These are phyloP conservation scores for Choanephora cucurbitarum DNA, from an alignment of 371 early-diverging fungal species.

Conservation along the genomic window DNA sequence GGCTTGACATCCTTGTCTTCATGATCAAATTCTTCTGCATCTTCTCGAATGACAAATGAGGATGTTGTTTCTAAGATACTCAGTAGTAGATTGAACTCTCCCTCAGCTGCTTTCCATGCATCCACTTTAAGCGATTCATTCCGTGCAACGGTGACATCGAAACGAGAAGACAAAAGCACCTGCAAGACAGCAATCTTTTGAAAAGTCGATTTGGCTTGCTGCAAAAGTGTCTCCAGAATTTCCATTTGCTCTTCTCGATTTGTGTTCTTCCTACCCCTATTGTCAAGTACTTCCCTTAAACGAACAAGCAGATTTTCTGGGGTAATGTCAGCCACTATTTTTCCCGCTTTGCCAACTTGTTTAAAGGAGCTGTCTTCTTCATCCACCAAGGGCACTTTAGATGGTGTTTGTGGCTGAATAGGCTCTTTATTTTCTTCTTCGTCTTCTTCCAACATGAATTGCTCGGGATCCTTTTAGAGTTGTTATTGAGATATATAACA, in stretches of 20 bases:
- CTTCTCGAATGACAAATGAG: constrained; percentile 63
- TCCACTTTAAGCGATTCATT: constrained; percentile 72
- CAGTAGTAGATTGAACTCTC: constrained; percentile 74
- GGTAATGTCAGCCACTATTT: constrained; percentile 52
- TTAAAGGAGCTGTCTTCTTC: constrained; percentile 75
- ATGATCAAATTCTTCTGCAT: constrained; percentile 66
- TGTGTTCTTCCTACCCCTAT: constrained; percentile 95
- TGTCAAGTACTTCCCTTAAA: constrained; percentile 77
- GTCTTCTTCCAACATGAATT: constrained; percentile 40
- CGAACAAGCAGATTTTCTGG: constrained; percentile 82
- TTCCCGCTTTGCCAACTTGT: constrained; percentile 83
- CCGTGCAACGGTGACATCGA: constrained; percentile 76
- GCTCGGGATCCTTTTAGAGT: constrained; percentile 44
- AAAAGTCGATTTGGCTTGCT: constrained; percentile 71
- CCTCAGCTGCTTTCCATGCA: constrained; percentile 80
- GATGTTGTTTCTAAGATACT: constrained; percentile 72
- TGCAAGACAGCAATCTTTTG: constrained; percentile 86
- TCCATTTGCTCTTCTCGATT: constrained; percentile 80
- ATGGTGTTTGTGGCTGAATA: neutral
- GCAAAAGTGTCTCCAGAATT: constrained; percentile 68
- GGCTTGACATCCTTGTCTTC: constrained; percentile 68
- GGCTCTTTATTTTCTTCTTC: constrained; percentile 42
- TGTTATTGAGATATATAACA: neutral
- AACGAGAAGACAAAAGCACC: constrained; percentile 87
- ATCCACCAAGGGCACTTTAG: constrained; percentile 13